Evolutionary conservation across 495 filamentous ascomycete species (phyloP), one percentile per base, ranked within the genome.

Genomic region (Lichenothelia convexa): DNA sequence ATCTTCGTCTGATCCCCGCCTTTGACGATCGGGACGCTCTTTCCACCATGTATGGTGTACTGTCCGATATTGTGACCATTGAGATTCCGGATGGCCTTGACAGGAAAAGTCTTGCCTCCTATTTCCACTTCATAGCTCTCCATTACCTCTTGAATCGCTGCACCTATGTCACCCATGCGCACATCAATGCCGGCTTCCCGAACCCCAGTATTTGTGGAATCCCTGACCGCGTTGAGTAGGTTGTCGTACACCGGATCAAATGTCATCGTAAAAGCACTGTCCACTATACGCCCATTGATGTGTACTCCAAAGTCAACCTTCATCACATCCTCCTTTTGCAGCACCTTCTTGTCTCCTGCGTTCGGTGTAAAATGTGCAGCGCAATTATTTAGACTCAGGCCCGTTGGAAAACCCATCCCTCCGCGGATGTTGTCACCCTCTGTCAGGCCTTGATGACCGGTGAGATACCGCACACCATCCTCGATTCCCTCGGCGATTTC

Each of bases 241-340:
- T 70, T 70, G 44, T 77, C 71, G 41, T 75, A 77, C 4, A 59
- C 55, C 1, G 67, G 66, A 24, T 77, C 65, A 40, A 74, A 77
- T 1, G 68, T 51, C 54, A 77, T 57, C 3, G 72, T 77, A 41
- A 73, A 77, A 0, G 72, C 72, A 46, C 63, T 67, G 46, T 77
- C 72, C 21, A 77, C 71, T 44, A 77, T 77, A 39, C 70, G 57
- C 22, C 72, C 72, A 42, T 75, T 74, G 43, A 77, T 51, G 38
- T 77, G 72, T 21, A 72, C 69, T 19, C 72, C 72, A 45, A 75
- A 72, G 45, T 77, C 72, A n/a, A 77, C 66, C 43, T 73, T 77
- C 67, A 77, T 67, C 8, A 77, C 70, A 53, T 77, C 70, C 12
- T 63, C 60, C 34, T 62, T 32, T 27, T 70, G 48, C 33, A 77